These are phyloP conservation scores for Ziziphus jujuba DNA, from an alignment of 306 rosid genomes.

Conservation along the genomic window DNA sequence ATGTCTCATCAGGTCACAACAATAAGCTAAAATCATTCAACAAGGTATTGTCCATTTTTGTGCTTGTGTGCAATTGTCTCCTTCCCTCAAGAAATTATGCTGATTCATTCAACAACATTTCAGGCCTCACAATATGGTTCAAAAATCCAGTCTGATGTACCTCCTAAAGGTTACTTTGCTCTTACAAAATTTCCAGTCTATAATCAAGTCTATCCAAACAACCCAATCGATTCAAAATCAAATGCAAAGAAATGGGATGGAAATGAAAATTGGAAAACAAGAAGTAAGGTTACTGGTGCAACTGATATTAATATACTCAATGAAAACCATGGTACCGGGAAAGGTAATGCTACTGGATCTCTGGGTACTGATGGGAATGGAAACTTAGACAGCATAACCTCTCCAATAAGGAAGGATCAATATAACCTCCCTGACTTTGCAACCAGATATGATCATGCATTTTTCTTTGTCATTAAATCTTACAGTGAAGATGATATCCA, in stretches of 20 bases:
- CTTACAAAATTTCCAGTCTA: constrained; percentile 46
- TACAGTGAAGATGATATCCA: constrained; percentile 90
- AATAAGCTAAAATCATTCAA: constrained; percentile 55
- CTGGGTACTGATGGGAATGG: constrained; percentile 32
- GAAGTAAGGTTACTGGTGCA: constrained; percentile 46
- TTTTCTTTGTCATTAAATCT: constrained; percentile 79
- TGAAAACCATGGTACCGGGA: constrained; percentile 60
- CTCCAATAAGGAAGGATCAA: constrained; percentile 45
- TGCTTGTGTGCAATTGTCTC: not conserved
- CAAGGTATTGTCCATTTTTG: constrained; percentile 43
- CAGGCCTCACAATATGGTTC: constrained; percentile 48
- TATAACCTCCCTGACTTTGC: constrained; percentile 73
- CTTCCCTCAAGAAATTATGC: constrained; percentile 25
- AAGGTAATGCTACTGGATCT: constrained; percentile 37
- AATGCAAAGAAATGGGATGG: constrained; percentile 56
- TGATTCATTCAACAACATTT: constrained; percentile 21
- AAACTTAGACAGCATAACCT: constrained; percentile 22
- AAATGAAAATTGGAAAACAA: constrained; percentile 57
- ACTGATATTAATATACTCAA: constrained; percentile 25
- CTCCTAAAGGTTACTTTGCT: constrained; percentile 44
- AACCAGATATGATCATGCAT: constrained; percentile 64
- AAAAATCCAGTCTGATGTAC: constrained; percentile 46
- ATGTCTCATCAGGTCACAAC: constrained; percentile 42
- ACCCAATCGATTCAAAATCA: constrained; percentile 40
- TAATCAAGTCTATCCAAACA: constrained; percentile 58